Conservation (phyloP, 2,329 filamentous ascomycete genomes). For the Pseudogymnoascus sp. region DNA sequence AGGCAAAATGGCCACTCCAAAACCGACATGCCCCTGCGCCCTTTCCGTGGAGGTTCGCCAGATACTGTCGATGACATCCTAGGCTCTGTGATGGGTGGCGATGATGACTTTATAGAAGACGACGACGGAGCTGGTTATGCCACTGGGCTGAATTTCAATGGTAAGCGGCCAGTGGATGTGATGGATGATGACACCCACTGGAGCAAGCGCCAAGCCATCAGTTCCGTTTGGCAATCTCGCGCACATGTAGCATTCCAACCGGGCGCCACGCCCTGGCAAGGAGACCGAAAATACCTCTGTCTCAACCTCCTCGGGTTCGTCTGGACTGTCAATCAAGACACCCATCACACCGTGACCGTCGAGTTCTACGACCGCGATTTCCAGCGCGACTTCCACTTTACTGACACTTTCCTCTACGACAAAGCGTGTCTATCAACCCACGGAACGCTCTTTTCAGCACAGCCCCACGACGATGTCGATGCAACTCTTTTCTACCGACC, state of each 20-base stretch:
- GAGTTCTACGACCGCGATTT: constrained; percentile 95
- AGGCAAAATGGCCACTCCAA: constrained; percentile 44
- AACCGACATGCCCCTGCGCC: constrained; percentile 40
- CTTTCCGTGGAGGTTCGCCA: constrained; percentile 52
- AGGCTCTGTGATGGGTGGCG: constrained; percentile 45
- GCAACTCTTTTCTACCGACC: constrained; percentile 92
- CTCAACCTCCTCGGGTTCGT: constrained; percentile 90
- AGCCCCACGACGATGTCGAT: constrained; percentile 53
- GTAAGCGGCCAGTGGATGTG: constrained; percentile 50
- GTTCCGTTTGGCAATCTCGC: constrained; percentile 41
- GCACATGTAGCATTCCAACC: constrained; percentile 85
- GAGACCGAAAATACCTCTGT: constrained; percentile 86
- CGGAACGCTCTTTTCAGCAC: constrained; percentile 78
- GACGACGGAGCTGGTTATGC: constrained; percentile 92
- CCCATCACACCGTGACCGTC: constrained; percentile 86
- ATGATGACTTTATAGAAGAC: constrained; percentile 79
- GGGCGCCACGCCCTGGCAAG: constrained; percentile 90
- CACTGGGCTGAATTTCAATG: constrained; percentile 49
- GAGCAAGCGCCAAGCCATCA: constrained; percentile 34
- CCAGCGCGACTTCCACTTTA: constrained; percentile 94
- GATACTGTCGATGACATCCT: constrained; percentile 82
- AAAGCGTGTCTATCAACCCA: constrained; percentile 86
- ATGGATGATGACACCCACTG: constrained; percentile 29
- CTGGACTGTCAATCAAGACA: constrained; percentile 95
- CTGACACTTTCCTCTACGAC: constrained; percentile 90